Evolutionary conservation across 306 rosid genomes (phyloP).

Genomic region (Corylus americana): DNA sequence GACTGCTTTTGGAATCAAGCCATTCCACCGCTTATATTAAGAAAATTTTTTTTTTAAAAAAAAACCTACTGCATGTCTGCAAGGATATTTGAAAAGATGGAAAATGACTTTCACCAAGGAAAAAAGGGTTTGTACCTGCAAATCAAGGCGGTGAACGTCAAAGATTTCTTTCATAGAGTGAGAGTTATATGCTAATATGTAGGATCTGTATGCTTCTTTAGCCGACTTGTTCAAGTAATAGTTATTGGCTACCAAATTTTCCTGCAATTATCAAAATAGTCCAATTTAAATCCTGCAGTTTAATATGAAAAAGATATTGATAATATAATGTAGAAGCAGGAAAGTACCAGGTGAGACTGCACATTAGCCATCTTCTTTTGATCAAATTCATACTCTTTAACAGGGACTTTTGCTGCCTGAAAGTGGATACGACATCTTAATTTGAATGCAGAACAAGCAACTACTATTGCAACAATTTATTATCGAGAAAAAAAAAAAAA

Average conservation of each 20-base stretch:
- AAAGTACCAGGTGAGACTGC: constrained; percentile 77
- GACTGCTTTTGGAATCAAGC: too few species aligned
- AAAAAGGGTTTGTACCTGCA: constrained; percentile 54
- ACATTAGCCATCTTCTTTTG: constrained; percentile 80
- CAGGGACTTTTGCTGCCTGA: constrained; percentile 92
- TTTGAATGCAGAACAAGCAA: constrained; percentile 13
- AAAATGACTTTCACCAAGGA: not conserved
- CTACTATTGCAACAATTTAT: not conserved
- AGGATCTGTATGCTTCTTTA: constrained; percentile 89
- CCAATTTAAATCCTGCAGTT: not conserved
- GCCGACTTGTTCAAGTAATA: constrained; percentile 78
- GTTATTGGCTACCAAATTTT: constrained; percentile 66
- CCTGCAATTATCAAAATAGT: constrained; percentile 53
- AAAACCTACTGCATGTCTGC: not conserved
- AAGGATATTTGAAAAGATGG: not conserved
- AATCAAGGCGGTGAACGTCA: constrained; percentile 83
- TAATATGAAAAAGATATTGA: constrained; percentile 16
- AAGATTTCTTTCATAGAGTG: constrained; percentile 96
- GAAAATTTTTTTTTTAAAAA: too few species aligned
- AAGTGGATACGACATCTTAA: constrained; percentile 6
- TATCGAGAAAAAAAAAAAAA: not conserved
- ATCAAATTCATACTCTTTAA: constrained; percentile 63
- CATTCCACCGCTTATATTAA: too few species aligned
- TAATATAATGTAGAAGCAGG: constrained; percentile 6
- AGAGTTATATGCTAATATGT: constrained; percentile 76